These are phyloP conservation scores for Leccinum ochraceum DNA, from an alignment of 768 basidiomycete species.

Conservation along the genomic window DNA sequence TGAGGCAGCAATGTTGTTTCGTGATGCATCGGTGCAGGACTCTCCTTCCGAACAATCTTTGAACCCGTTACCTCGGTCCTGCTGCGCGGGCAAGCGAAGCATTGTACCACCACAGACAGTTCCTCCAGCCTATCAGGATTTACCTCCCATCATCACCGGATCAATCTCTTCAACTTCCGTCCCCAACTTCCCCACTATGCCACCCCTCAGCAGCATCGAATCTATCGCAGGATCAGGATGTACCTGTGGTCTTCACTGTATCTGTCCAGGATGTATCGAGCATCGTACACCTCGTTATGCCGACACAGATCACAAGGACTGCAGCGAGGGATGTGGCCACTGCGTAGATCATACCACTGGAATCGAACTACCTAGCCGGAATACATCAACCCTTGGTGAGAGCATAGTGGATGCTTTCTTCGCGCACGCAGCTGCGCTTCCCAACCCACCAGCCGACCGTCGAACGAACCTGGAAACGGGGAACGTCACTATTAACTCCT, in stretches of 20 bases:
- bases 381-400: conserved; percentile 10
- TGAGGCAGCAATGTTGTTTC: conserved; percentile 35
- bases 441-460: conserved; percentile 50
- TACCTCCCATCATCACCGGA: conserved; percentile 48
- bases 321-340: conserved; percentile 54
- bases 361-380: conserved; percentile 42
- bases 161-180: conserved; percentile 21
- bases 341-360: conserved; percentile 59
- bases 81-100: conserved; percentile 13
- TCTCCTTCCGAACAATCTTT: conserved; percentile 9
- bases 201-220: conserved; percentile 56
- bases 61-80: conserved; percentile 21
- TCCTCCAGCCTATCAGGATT: conserved; percentile 36
- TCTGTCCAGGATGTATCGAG: conserved; percentile 71
- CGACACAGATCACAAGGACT: conserved; percentile 38
- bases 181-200: conserved; percentile 57
- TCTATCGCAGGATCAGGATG: conserved; percentile 70
- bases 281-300: conserved; percentile 60
- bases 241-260: conserved; percentile 67
- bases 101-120: neutral
- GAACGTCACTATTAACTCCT: conserved; percentile 50
- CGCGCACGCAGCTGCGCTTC: conserved; percentile 67
- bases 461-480: conserved; percentile 49
- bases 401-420: conserved; percentile 64
- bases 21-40: conserved; percentile 7